These are phyloP conservation scores for Epichloe festucae DNA, from an alignment of 2,329 filamentous ascomycete species.

Conservation along the genomic window DNA sequence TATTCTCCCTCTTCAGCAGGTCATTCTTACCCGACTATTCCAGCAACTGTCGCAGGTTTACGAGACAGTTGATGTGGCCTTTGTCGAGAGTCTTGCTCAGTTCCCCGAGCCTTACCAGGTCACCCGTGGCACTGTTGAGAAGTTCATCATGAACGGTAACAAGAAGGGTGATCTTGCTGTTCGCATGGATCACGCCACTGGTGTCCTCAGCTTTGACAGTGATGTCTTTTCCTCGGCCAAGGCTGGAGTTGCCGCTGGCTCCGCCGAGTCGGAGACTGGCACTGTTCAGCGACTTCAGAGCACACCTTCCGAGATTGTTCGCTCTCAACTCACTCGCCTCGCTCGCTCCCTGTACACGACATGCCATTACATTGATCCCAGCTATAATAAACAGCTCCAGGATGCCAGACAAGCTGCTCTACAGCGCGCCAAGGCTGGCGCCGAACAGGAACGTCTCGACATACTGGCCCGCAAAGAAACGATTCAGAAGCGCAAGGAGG, in stretches of 20 bases:
- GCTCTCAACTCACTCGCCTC: constrained; percentile 82
- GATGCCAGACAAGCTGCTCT: constrained; percentile 71
- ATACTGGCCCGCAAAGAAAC: constrained; percentile 75
- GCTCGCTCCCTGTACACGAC: constrained; percentile 86
- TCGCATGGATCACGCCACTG: constrained; percentile 88
- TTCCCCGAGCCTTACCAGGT: constrained; percentile 97
- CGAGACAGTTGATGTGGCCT: constrained; percentile 88
- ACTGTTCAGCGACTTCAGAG: constrained; percentile 92
- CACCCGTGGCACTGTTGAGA: constrained; percentile 81
- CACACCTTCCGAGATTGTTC: constrained; percentile 94
- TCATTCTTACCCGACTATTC: constrained; percentile 95
- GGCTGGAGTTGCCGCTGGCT: constrained; percentile 71
- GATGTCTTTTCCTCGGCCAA: constrained; percentile 97
- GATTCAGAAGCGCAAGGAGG: constrained; percentile 95
- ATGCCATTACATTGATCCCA: constrained; percentile 89
- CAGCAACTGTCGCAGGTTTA: constrained; percentile 98
- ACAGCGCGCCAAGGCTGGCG: constrained; percentile 69
- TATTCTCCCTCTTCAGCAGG: constrained; percentile 88
- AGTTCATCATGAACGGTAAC: constrained; percentile 99
- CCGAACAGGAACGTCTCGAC: constrained; percentile 82
- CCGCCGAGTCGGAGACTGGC: constrained; percentile 71
- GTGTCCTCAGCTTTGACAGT: constrained; percentile 91
- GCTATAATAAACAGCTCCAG: constrained; percentile 69
- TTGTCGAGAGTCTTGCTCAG: constrained; percentile 84
- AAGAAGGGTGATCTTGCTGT: constrained; percentile 98